Percentiles rank a stretch among this genome's conserved stretches.
Evolutionary conservation across 2,329 filamentous ascomycete species (phyloP).

Genomic region (Colletotrichum musicola): DNA sequence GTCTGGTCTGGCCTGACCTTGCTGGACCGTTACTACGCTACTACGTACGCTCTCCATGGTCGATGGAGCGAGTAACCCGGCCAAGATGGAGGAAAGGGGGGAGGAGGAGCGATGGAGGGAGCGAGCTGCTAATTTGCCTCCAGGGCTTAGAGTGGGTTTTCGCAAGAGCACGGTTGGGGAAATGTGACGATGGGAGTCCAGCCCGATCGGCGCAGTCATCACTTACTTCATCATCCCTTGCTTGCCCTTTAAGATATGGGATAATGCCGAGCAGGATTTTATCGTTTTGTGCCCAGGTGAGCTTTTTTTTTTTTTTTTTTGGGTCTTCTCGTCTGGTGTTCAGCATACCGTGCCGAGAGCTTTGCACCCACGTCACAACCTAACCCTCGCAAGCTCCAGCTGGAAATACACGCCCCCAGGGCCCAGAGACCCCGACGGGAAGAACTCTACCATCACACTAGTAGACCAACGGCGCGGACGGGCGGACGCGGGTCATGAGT

Average conservation of each 20-base stretch:
- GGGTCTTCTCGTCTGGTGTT: too few species aligned
- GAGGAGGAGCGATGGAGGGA: background rate
- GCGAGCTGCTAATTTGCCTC: background rate
- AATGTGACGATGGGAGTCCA: slow-evolving; percentile 5
- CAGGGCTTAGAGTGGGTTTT: slow-evolving; percentile 5
- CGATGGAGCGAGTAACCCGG: background rate
- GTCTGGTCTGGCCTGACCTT: too few species aligned
- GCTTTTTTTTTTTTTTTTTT: too few species aligned
- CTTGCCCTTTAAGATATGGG: too few species aligned
- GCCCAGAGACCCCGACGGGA: too few species aligned
- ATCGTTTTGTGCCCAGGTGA: too few species aligned
- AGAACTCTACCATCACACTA: background rate
- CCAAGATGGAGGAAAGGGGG: background rate
- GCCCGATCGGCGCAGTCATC: slow-evolving; percentile 16
- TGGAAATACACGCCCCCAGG: background rate
- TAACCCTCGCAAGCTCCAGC: too few species aligned
- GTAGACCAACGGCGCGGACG: background rate
- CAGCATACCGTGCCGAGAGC: too few species aligned
- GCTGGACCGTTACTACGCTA: background rate
- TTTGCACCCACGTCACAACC: too few species aligned
- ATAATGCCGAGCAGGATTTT: too few species aligned
- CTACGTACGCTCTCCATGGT: background rate
- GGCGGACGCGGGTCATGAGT: background rate
- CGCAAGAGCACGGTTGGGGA: slow-evolving; percentile 23
- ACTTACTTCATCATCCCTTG: background rate